Base-by-base conservation (phyloP, 768 basidiomycete species). In the Amanita brunnescens region DNA sequence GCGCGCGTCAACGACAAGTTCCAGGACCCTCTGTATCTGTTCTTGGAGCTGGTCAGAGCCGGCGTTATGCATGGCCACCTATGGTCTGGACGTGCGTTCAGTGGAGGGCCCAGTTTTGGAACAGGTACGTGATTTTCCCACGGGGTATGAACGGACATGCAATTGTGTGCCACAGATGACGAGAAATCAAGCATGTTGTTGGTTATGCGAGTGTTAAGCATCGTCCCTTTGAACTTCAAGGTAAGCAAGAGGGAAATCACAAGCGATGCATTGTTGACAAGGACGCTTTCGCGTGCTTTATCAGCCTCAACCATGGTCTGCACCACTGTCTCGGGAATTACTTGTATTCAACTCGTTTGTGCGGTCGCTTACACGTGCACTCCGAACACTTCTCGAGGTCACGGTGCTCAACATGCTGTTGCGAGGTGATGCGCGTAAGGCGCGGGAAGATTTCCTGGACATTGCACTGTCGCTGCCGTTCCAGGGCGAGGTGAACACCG, bases 281-380 rank as follows among this genome's bases (percentile, higher is more conserved):
- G 51, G 20, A 23, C 38, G 5, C 26, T 57, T n/a, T n/a, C n/a
- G n/a, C n/a, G n/a, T n/a, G n/a, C n/a, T 39, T 62, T 32, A 53
- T 44, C 59, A 96, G 92, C 54, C 90, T 32, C 87, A 86, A 65
- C 81, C 88, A 57, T 99, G 96, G 96, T 87, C 85, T 35, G 96
- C 95, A 23, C 96, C 96, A 37, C 73, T 99, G 44, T 97, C 95
- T 58, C 87, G 96, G 54, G 95, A 98, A 67, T 73, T 99, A 54
- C 76, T 99, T 45, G 93, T 96, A 54, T 99, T 98, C 79, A 99
- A 99, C 74, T 92, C 93, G 43, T 98, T 98, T 65, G 84, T 96
- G 61, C 85, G 91, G 47, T 88, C 91, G 46, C 73, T 98, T 55
- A 88, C 91, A 51, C 86, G 93, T 53, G 88, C 93, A 24, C 75